Base-by-base conservation (phyloP, 495 filamentous ascomycete genomes). In the Hypoxylon lenormandii region DNA sequence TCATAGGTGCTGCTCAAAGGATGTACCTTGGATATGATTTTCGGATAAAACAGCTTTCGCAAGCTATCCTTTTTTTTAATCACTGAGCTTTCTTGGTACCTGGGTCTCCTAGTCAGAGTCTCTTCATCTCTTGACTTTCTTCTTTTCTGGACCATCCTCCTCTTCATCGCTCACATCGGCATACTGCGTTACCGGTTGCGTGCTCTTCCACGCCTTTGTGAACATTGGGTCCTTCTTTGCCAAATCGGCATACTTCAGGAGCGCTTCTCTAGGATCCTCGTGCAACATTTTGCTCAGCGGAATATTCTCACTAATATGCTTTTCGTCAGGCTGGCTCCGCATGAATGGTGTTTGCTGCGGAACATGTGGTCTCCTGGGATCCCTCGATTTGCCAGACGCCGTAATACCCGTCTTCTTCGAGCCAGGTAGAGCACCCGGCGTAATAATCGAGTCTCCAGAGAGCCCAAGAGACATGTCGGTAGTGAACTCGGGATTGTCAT, bases 281-380 rank as follows among this genome's bases (percentile, higher is more conserved):
- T 98, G 94, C 19, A 95, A 86, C 93, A 97, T 96, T n/a, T 85
- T 88, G 69, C 92, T 95, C 30, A 97, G 83, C 15, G 94, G 92
- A 45, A 97, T 96, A 66, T 89, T 89, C 70, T 94, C 88, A 43
- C 89, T 87, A 58, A 98, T 91, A 80, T 96, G 92, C 63, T 88
- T 88, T 78, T 94, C 91, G 79, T 97, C 93, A 5, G 96, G 93
- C 72, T 94, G 90, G 48, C 87, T 91, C 72, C 96, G 94, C 63
- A 92, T 90, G 76, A 97, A 98, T 0, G 95, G 95, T 5, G 95
- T 98, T 58, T 88, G 83, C n/a, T 84, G 82, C 2, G 95, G 95
- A 53, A 93, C 80, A 70, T 94, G 89, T 36, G 95, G 95, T 56
- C 93, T 79, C 26, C 91, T 81, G 11, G 92, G 90, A 76, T 97